These are phyloP conservation scores for Boletus sp. DNA, from an alignment of 768 basidiomycete genomes.

Conservation along the genomic window DNA sequence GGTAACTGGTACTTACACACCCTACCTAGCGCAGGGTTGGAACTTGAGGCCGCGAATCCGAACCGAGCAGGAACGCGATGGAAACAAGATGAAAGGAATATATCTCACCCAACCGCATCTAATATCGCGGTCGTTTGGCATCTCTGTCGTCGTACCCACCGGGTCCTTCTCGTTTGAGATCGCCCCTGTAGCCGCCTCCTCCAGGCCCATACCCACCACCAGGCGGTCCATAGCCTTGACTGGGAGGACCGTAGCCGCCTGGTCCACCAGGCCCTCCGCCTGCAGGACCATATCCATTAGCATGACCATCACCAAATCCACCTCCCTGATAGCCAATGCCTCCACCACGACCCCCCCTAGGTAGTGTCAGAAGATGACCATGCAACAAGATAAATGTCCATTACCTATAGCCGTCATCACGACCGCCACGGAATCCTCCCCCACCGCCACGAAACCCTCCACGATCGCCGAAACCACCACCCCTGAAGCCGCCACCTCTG, in stretches of 20 bases:
- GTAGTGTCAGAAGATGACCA: constrained; percentile 17
- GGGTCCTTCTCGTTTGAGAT: constrained; percentile 73
- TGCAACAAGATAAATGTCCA: background rate
- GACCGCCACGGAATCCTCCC: constrained; percentile 37
- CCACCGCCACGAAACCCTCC: constrained; percentile 44
- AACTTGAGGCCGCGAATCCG: constrained; percentile 25
- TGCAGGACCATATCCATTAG: constrained; percentile 56
- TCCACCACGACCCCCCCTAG: constrained; percentile 63
- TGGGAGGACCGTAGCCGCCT: constrained; percentile 42
- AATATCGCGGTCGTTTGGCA: constrained; percentile 78
- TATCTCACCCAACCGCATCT: constrained; percentile 41
- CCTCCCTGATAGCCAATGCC: constrained; percentile 71
- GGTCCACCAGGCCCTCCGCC: constrained; percentile 42
- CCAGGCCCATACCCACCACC: constrained; percentile 44
- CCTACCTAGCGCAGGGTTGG: constrained; percentile 29
- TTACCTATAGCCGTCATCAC: constrained; percentile 54
- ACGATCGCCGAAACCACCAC: constrained; percentile 41
- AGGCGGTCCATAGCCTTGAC: constrained; percentile 43
- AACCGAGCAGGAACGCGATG: constrained; percentile 22
- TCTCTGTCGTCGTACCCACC: constrained; percentile 84
- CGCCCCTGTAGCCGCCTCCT: constrained; percentile 63
- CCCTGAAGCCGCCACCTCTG: constrained; percentile 44
- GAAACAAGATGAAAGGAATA: constrained; percentile 27
- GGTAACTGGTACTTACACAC: constrained; percentile 34
- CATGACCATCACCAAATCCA: constrained; percentile 52